Evolutionary conservation across 1,139 yeast genomes (phyloP).

Genomic region (Lodderomyces margitis): DNA sequence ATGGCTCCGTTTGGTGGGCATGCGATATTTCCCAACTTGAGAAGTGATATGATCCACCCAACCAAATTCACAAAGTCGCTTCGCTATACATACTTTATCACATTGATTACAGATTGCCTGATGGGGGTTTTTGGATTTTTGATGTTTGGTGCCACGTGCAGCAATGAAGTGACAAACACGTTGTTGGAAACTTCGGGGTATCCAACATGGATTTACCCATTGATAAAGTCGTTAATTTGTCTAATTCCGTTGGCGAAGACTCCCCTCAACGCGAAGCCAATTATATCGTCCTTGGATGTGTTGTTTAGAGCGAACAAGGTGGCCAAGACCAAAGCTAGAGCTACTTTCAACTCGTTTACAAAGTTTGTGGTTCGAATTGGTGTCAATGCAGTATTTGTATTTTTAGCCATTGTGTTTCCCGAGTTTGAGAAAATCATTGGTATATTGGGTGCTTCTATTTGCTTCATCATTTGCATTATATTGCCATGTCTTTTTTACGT

Average conservation of each 20-base stretch:
- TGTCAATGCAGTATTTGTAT: slow-evolving; percentile 51
- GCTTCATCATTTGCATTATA: slow-evolving; percentile 55
- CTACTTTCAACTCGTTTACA: slow-evolving; percentile 14
- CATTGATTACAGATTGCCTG: slow-evolving; percentile 66
- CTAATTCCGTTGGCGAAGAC: slow-evolving; percentile 84
- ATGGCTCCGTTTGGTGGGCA: slow-evolving; percentile 68
- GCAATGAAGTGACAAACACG: slow-evolving; percentile 82
- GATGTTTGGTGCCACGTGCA: slow-evolving; percentile 79
- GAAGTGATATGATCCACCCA: slow-evolving; percentile 58
- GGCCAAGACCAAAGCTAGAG: slow-evolving; percentile 14
- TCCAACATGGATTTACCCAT: slow-evolving; percentile 61
- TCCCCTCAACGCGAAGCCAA: slow-evolving; percentile 85
- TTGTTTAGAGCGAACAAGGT: slow-evolving; percentile 23
- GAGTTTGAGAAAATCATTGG: slow-evolving; percentile 59
- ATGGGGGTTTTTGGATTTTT: slow-evolving; percentile 81
- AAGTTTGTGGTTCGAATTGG: slow-evolving; percentile 35
- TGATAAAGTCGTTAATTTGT: slow-evolving; percentile 71
- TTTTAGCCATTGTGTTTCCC: slow-evolving; percentile 53
- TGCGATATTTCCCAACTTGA: slow-evolving; percentile 58
- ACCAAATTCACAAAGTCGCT: slow-evolving; percentile 42
- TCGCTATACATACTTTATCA: slow-evolving; percentile 53
- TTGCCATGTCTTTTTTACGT: slow-evolving; percentile 56
- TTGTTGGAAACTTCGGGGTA: slow-evolving; percentile 69
- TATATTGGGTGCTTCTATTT: slow-evolving; percentile 55
- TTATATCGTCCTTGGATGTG: slow-evolving; percentile 60